These are phyloP conservation scores for Tetrapisispora nanseiensis DNA, from an alignment of 805 yeast genomes.

Conservation along the genomic window DNA sequence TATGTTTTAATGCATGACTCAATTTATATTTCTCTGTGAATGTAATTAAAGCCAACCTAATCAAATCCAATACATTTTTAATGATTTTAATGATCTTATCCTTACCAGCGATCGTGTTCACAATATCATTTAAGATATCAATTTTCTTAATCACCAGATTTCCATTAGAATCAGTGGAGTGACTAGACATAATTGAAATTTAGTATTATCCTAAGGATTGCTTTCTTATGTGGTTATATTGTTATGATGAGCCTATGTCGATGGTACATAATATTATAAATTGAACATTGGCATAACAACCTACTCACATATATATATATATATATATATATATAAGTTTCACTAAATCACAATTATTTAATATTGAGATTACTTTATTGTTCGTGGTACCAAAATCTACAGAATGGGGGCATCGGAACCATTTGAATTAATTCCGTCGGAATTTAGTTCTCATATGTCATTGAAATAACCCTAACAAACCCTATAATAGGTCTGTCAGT, in stretches of 20 bases:
- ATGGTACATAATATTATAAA: too few relatives aligned
- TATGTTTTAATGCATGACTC: conserved; percentile 9
- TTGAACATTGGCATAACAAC: too few relatives aligned
- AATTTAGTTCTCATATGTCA: too few relatives aligned
- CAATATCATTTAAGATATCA: conserved; percentile 43
- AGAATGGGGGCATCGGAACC: not conserved
- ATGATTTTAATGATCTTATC: conserved; percentile 60
- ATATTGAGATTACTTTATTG: too few relatives aligned
- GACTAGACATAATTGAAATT: not conserved
- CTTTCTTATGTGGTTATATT: too few relatives aligned
- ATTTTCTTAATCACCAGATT: conserved; percentile 12
- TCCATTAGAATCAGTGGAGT: not conserved
- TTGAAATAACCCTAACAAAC: not conserved
- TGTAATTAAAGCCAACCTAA: conserved; percentile 38
- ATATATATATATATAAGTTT: not conserved
- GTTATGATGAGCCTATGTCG: too few relatives aligned
- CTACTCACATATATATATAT: not conserved
- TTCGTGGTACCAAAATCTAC: too few relatives aligned
- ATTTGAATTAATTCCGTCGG: conserved; percentile 1
- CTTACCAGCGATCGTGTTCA: conserved; percentile 54
- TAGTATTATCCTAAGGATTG: too few relatives aligned
- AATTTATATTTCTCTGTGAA: conserved; percentile 25
- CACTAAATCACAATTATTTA: too few relatives aligned
- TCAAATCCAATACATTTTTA: conserved; percentile 47
- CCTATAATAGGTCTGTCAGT: not conserved